Evolutionary conservation across 2,329 filamentous ascomycete species (phyloP).

Genomic region (Aspergillus brunneoviolaceus): DNA sequence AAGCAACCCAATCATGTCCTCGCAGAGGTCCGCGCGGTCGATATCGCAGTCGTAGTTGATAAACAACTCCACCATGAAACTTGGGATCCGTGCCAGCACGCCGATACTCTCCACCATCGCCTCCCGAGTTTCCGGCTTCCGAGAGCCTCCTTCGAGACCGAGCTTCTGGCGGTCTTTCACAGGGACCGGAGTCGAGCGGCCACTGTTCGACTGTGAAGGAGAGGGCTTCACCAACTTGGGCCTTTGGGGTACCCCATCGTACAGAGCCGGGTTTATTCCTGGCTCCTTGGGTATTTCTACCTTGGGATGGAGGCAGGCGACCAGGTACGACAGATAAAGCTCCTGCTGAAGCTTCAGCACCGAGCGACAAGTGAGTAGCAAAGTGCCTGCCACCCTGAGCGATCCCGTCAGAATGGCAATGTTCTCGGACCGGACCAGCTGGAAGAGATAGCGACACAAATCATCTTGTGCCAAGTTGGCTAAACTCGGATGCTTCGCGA

Average conservation of each 20-base stretch:
- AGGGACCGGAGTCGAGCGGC: conserved; percentile 83
- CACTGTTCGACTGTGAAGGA: conserved; percentile 73
- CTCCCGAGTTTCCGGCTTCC: conserved; percentile 92
- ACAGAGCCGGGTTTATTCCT: conserved; percentile 86
- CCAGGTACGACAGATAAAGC: conserved; percentile 88
- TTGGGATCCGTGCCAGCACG: conserved; percentile 86
- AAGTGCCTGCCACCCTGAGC: conserved; percentile 83
- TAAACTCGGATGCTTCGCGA: conserved; percentile 85
- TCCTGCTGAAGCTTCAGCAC: conserved; percentile 96
- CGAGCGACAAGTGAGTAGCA: conserved; percentile 84
- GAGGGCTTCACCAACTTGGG: conserved; percentile 81
- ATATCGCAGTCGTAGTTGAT: conserved; percentile 98
- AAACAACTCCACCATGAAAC: conserved; percentile 92
- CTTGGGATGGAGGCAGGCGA: conserved; percentile 89
- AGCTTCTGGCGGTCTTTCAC: conserved; percentile 90
- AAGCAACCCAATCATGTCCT: conserved; percentile 90
- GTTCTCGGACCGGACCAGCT: conserved; percentile 92
- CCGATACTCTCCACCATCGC: conserved; percentile 98
- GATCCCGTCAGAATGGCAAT: conserved; percentile 94
- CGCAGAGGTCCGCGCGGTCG: conserved; percentile 85
- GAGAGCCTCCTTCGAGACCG: conserved; percentile 83
- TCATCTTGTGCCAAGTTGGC: conserved; percentile 88
- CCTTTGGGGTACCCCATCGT: conserved; percentile 87
- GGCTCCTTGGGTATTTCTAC: conserved; percentile 89
- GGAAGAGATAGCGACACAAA: conserved; percentile 90